A percentile compares a stretch with the other conserved stretches of the same genome.
phyloP scores from a whole-genome alignment of 2,329 filamentous ascomycete species.

The Volutella citrinella region DNA sequence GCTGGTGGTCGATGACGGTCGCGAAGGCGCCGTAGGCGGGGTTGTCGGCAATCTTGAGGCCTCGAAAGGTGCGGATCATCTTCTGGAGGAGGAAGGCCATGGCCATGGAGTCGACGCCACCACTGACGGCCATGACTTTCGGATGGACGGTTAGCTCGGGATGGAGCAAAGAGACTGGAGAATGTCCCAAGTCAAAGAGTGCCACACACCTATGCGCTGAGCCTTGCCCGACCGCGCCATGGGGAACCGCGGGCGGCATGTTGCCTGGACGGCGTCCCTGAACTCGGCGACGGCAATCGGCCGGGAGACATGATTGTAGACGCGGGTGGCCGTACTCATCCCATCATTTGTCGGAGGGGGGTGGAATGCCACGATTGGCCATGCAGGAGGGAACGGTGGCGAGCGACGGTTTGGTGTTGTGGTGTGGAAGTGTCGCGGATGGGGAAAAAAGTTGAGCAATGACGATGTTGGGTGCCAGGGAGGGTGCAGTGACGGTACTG shows the following conservation, averaged over 20 bases:
- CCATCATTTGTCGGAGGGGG: slow-evolving; percentile 24
- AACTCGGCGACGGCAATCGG: slow-evolving; percentile 38
- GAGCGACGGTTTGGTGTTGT: not conserved
- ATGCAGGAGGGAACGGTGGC: slow-evolving; percentile 6
- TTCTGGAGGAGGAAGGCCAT: slow-evolving; percentile 70
- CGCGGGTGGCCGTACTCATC: slow-evolving; percentile 32
- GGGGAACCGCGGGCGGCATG: slow-evolving; percentile 49
- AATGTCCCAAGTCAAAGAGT: too few relatives aligned
- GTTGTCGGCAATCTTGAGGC: slow-evolving; percentile 43
- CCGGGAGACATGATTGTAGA: slow-evolving; percentile 36
- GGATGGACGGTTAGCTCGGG: too few relatives aligned
- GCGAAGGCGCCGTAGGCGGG: slow-evolving; percentile 39
- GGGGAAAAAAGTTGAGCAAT: too few relatives aligned
- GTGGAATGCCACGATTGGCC: slow-evolving; percentile 16
- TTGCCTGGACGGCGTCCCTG: slow-evolving; percentile 47
- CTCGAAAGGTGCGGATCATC: slow-evolving; percentile 32
- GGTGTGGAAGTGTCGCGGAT: too few relatives aligned
- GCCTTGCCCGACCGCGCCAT: slow-evolving; percentile 30
- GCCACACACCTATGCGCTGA: slow-evolving; percentile 45
- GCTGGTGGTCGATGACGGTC: slow-evolving; percentile 56
- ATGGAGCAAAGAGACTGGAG: too few relatives aligned
- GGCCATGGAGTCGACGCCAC: slow-evolving; percentile 97
- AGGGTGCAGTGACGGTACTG: too few relatives aligned
- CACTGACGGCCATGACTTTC: slow-evolving; percentile 84
- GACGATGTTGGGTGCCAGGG: too few relatives aligned